A percentile compares a stretch with the other conserved stretches of the same genome.
These are phyloP conservation scores for Haplosporangium sp. DNA, from an alignment of 371 early-diverging fungal genomes.

Conservation along the genomic window DNA sequence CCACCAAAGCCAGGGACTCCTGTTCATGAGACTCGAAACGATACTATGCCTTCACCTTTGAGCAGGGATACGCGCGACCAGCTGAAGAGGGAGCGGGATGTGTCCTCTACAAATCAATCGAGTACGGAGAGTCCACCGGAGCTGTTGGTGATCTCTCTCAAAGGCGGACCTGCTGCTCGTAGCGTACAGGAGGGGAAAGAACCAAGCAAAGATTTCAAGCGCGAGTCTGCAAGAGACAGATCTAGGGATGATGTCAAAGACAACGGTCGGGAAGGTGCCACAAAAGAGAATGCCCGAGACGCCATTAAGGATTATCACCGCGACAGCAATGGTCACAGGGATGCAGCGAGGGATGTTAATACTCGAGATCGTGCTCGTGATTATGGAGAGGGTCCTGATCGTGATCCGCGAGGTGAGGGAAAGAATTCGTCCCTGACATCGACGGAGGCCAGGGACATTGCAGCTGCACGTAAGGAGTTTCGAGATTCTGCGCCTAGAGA, in stretches of 20 bases:
- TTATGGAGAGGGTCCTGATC: background rate
- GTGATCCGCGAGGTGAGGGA: conserved; percentile 4
- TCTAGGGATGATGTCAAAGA: conserved; percentile 9
- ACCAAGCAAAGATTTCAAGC: conserved; percentile 9
- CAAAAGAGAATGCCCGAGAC: conserved; percentile 7
- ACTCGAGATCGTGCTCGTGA: conserved; percentile 16
- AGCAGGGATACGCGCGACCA: conserved; percentile 27
- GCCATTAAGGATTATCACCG: background rate
- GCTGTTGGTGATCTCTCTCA: conserved; percentile 37
- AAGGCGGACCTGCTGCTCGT: conserved; percentile 15
- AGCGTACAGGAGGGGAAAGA: conserved; percentile 22
- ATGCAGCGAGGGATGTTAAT: conserved; percentile 7
- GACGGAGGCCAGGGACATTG: conserved; percentile 11
- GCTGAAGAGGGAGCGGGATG: conserved; percentile 12
- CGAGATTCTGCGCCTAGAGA: conserved; percentile 46
- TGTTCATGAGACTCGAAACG: conserved; percentile 19
- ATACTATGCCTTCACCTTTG: background rate
- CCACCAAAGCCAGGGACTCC: conserved; percentile 45
- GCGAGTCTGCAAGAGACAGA: conserved; percentile 14
- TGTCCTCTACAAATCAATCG: background rate
- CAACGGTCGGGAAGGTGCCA: background rate
- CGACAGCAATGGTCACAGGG: conserved; percentile 4
- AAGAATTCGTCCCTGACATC: background rate
- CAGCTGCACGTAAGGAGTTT: conserved; percentile 31
- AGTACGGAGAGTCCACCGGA: conserved; percentile 18